Evolutionary conservation across 306 rosid genomes (phyloP), one percentile per base, ranked within the genome.

Genomic region (Cucurbita pepo): DNA sequence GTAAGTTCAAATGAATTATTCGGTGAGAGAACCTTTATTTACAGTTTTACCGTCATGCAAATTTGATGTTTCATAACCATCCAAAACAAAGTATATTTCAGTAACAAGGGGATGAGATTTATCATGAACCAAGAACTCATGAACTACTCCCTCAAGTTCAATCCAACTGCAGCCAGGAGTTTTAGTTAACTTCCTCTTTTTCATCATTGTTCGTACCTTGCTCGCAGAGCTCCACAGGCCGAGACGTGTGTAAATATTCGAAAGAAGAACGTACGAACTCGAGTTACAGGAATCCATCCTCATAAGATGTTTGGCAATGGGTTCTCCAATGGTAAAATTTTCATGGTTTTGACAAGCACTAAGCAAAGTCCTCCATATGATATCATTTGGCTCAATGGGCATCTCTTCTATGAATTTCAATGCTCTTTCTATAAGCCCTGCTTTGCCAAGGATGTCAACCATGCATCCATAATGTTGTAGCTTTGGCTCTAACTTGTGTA

Each of bases 381-480:
- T 87, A 71, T 85, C 95, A 75, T 90, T 90, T 7, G 96, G 91
- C 86, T 88, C 77, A 30, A 90, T 59, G 14, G 90, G 96, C 96
- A 90, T 88, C 34, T 74, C 81, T 53, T 83, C 86, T 3, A 82
- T 43, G 64, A 90, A 79, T 52, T 78, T 85, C 74, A 56, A 77
- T 34, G 91, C 91, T 73, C 80, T 88, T 85, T 90, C 87, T 10
- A 90, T 59, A 0, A 55, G 87, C 75, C 95, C 91, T 13, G 95
- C 86, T 4, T 91, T 86, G 74, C 94, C 75, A 64, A 88, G 82
- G 55, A 88, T 83, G 73, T 90, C 90, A 52, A 90, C 91, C 81
- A 88, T 79, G 83, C 94, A 88, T 56, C 95, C 95, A 61, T 85
- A 90, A 64, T 90, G 96, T 73, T 90, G 96, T 80, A 88, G 57